Conservation (phyloP, 2,329 filamentous ascomycete species). For the Penicillium sp. region DNA sequence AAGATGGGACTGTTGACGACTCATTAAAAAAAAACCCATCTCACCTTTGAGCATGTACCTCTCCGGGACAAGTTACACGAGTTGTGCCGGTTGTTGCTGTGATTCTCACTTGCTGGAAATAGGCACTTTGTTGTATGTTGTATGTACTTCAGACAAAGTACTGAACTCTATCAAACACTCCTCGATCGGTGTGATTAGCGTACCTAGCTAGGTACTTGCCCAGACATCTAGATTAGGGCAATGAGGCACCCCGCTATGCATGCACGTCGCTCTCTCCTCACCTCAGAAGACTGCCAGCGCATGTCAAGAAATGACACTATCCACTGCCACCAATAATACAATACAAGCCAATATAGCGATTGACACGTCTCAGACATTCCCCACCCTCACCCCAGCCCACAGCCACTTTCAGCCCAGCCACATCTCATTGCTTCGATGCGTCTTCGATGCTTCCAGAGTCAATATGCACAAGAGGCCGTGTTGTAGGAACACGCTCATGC, state of each 20-base stretch:
- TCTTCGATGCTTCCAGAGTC: conserved; percentile 28
- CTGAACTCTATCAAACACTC: too few relatives aligned
- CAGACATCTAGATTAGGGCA: not conserved
- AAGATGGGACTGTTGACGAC: conserved; percentile 24
- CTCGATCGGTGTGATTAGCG: too few relatives aligned
- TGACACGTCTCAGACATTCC: conserved; percentile 10
- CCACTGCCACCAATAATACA: not conserved
- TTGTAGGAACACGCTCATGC: not conserved
- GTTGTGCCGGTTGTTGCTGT: not conserved
- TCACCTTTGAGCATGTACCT: not conserved
- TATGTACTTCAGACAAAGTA: too few relatives aligned
- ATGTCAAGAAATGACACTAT: conserved; percentile 1
- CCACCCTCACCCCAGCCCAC: conserved; percentile 15
- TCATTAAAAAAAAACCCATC: not conserved
- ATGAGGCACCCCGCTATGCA: conserved; percentile 2
- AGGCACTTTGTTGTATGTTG: too few relatives aligned
- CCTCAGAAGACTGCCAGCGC: not conserved
- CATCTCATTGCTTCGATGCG: conserved; percentile 30
- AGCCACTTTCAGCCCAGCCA: conserved; percentile 20
- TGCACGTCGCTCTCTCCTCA: not conserved
- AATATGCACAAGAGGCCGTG: conserved; percentile 1
- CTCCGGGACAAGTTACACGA: not conserved
- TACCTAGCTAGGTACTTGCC: too few relatives aligned
- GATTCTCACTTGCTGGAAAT: not conserved
- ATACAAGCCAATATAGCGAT: not conserved